These are phyloP conservation scores for Prunus fruticosa DNA, from an alignment of 306 rosid genomes.

Conservation along the genomic window DNA sequence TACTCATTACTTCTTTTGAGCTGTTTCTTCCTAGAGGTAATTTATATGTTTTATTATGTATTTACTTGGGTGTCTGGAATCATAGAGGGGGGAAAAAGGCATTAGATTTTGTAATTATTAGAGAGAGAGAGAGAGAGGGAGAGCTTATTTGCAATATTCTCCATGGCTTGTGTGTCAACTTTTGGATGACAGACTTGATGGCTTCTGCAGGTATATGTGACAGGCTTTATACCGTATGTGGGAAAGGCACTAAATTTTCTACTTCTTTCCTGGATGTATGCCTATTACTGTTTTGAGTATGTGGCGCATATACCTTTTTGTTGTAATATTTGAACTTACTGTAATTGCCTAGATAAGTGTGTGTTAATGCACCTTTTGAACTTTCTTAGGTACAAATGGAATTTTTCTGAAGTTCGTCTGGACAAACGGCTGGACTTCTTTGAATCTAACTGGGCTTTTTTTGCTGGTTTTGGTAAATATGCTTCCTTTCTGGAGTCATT, in stretches of 20 bases:
- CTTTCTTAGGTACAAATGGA: constrained; percentile 83
- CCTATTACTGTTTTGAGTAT: constrained; percentile 96
- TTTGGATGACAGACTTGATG: constrained; percentile 20
- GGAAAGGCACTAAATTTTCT: constrained; percentile 78
- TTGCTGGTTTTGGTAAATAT: constrained; percentile 83
- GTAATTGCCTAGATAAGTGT: constrained; percentile 10
- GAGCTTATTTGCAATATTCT: not conserved
- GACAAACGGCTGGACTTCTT: constrained; percentile 76
- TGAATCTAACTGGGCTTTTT: constrained; percentile 90
- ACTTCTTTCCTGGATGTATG: constrained; percentile 95
- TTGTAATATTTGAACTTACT: constrained; percentile 17
- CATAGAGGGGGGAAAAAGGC: not conserved
- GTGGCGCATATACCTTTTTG: constrained; percentile 33
- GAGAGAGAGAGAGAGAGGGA: not conserved
- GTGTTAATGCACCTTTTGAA: constrained; percentile 16
- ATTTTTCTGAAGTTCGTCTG: constrained; percentile 71
- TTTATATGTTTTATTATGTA: not conserved
- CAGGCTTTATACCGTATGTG: constrained; percentile 72
- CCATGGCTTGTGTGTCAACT: not conserved
- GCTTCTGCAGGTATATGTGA: constrained; percentile 64
- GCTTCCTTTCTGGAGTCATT: constrained; percentile 7
- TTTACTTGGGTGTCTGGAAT: not conserved
- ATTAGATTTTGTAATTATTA: not conserved
- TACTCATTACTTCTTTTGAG: constrained; percentile 71
- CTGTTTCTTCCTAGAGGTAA: constrained; percentile 85